Evolutionary conservation across 1,139 yeast species (phyloP), one percentile per base, ranked within the genome.

Genomic region (Suhomyces panamericanus): DNA sequence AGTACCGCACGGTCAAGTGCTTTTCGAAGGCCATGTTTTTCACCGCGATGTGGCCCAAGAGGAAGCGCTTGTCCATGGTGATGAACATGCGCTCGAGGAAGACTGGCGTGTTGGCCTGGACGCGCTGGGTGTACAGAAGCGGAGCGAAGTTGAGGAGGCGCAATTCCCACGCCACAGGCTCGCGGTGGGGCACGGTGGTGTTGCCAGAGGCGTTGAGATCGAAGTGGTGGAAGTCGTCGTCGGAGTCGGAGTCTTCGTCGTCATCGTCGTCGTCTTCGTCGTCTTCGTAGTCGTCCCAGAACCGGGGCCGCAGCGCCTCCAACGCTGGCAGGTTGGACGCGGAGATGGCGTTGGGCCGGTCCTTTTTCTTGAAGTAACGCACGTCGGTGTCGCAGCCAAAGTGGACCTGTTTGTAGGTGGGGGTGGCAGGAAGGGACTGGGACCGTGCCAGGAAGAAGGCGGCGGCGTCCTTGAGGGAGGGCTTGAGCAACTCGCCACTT

Each of bases 401-500:
- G 63, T 88, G 93, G 22, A 88, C 96, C 53, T 76, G 82, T 53
- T 88, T 88, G 50, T 75, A 73, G 15, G 86, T 79, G 0, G 87
- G 87, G 4, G 95, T 84, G 0, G 85, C 70, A 3, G 96, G 96
- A 69, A 87, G 75, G 11, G 90, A 83, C 53, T 75, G 74, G 29
- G 76, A 60, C 44, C 87, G 67, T 17, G 63, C 63, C 35, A 67
- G 66, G 35, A 80, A 65, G 35, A 56, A 57, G 67, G 66, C 47
- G 71, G 60, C 39, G 6, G 39, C 28, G 17, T 58, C 64, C 58
- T 84, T 86, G 43, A 88, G 70, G 20, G 88, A 83, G 4, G 91
- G 80, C 58, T 87, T 86, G 39, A 88, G 86, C 33, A 86, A 69
- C 59, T 88, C 96, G 20, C 95, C 95, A 4, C 88, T 80, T 64